Percentiles rank a stretch among this genome's conserved stretches.
phyloP scores from a whole-genome alignment of 2,329 filamentous ascomycete species.

The Beauveria medogensis region DNA sequence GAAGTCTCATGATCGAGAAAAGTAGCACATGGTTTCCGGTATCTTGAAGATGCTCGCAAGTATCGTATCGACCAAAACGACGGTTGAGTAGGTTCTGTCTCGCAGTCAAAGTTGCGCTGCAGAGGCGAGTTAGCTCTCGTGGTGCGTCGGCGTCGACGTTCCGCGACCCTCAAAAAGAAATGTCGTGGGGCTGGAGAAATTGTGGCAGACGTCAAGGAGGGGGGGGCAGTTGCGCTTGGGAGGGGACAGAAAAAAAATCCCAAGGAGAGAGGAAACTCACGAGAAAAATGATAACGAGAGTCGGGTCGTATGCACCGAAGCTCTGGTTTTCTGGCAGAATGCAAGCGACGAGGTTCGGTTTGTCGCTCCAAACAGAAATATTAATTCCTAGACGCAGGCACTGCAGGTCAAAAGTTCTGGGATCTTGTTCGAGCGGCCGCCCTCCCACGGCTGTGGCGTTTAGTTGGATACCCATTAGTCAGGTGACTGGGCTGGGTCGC shows the following conservation, averaged over 20 bases:
- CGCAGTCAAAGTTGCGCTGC: not conserved
- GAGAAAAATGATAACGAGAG: constrained; percentile 9
- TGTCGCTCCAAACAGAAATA: constrained; percentile 1
- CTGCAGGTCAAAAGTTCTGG: constrained; percentile 5
- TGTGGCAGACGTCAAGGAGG: constrained; percentile 7
- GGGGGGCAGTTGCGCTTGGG: constrained; percentile 1
- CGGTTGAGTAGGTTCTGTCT: not conserved
- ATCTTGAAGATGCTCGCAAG: not conserved
- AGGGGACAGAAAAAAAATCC: not conserved
- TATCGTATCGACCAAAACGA: not conserved
- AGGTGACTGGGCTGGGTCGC: constrained; percentile 8
- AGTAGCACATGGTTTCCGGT: constrained; percentile 9
- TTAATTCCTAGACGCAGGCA: not conserved
- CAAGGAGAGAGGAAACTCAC: not conserved
- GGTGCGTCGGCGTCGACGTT: not conserved
- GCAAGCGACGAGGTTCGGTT: not conserved
- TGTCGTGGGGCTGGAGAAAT: constrained; percentile 11
- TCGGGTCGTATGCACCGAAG: not conserved
- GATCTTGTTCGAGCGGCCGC: constrained; percentile 9
- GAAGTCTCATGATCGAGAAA: constrained; percentile 10
- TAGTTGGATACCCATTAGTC: constrained; percentile 11
- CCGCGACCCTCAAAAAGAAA: not conserved
- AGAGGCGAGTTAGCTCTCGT: not conserved
- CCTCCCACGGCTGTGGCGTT: constrained; percentile 12
- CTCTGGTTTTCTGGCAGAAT: not conserved